Conservation (phyloP, 495 filamentous ascomycete species). For the Immersiella caudata region DNA sequence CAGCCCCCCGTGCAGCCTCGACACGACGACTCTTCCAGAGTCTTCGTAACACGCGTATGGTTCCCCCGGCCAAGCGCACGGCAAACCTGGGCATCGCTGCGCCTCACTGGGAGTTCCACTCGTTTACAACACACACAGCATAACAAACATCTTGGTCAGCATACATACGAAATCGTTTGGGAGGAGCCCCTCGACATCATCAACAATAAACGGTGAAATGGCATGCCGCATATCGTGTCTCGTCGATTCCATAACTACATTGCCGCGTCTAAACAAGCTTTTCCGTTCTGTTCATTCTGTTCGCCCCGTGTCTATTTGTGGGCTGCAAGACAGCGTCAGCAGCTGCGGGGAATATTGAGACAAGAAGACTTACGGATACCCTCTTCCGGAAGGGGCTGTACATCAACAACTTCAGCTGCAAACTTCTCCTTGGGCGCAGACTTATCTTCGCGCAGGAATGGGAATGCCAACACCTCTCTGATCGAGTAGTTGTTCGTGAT, state of each 20-base stretch:
- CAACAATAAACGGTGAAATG: neutral
- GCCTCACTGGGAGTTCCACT: neutral
- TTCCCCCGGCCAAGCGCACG: neutral
- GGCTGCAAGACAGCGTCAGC: constrained; percentile 24
- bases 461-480: constrained; percentile 96
- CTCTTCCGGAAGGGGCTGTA: constrained; percentile 67
- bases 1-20: neutral
- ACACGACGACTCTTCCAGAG: neutral
- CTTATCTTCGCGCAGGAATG: constrained; percentile 56
- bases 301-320: constrained; percentile 31
- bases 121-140: neutral
- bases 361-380: constrained; percentile 62
- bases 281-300: neutral
- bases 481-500: constrained; percentile 91
- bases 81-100: neutral
- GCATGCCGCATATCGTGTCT: neutral
- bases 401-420: constrained; percentile 66
- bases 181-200: neutral
- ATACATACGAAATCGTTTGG: neutral
- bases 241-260: neutral
- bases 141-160: neutral
- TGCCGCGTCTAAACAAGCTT: neutral
- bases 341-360: neutral
- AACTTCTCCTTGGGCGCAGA: constrained; percentile 51
- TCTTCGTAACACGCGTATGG: neutral